Percentiles rank a stretch among this genome's conserved stretches.
Conservation (phyloP, 1,139 yeast genomes). For the Saccharomyces hybrid region DNA sequence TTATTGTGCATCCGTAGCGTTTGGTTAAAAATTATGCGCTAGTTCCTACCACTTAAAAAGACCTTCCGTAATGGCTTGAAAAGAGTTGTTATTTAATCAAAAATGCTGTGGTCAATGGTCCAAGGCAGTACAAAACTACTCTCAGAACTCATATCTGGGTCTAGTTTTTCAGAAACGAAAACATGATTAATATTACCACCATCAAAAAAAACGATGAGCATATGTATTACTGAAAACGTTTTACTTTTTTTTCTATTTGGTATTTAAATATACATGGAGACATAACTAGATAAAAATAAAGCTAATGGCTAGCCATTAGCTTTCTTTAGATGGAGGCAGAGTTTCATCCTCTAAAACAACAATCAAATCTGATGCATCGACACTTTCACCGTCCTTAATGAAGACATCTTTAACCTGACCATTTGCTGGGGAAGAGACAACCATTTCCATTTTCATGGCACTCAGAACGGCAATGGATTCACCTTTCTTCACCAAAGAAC, state of each 20-base stretch:
- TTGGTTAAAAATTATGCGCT: conserved; percentile 18
- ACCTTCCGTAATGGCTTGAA: neutral
- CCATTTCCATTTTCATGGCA: conserved; percentile 99
- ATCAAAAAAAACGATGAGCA: neutral
- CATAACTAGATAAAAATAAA: neutral
- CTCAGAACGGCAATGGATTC: conserved; percentile 89
- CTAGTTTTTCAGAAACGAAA: neutral
- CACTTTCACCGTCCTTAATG: conserved; percentile 88
- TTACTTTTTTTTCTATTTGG: neutral
- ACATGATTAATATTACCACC: neutral
- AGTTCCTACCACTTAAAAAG: neutral
- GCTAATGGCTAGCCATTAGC: neutral
- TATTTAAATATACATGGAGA: neutral
- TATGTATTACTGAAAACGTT: neutral
- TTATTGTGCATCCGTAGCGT: conserved; percentile 31
- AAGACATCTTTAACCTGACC: conserved; percentile 74
- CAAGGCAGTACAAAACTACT: neutral
- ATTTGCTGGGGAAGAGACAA: conserved; percentile 80
- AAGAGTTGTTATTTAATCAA: neutral
- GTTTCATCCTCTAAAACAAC: conserved; percentile 30
- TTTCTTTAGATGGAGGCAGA: neutral
- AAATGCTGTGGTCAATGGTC: neutral
- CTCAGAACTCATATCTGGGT: neutral
- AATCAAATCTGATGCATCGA: conserved; percentile 79
- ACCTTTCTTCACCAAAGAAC: conserved; percentile 88